Base-by-base conservation (phyloP, 2,329 filamentous ascomycete genomes). In the Monosporascus sp. region DNA sequence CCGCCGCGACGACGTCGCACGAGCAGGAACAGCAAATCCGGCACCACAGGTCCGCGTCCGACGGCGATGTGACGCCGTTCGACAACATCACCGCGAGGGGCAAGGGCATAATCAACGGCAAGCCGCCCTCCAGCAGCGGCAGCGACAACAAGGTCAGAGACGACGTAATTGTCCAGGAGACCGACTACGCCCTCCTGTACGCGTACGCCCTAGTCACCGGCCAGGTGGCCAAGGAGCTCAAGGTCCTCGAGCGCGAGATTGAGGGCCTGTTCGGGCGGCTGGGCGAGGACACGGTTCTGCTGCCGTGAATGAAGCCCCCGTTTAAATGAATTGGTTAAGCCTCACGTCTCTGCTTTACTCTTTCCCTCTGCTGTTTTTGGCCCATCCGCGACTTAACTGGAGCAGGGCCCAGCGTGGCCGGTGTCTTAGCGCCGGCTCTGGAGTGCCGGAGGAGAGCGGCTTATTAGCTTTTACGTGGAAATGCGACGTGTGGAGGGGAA, bases 161-260 rank as follows among this genome's bases (percentile, higher is more conserved):
- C 7, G 18, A 41, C 31, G 67, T 75, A 15, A 64, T 69, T 17
- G 77, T 85, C 1, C 85, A 84, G 58, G 88, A 92, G 68, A 82
- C 84, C 58, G 94, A 99, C 67, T 97, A 94, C 68, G 91, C 93
- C 58, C 74, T 97, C 60, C 72, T 97, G 44, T 99, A 97, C 72
- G 92, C 93, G 18, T 99, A 96, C 73, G 90, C 82, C 3, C 73
- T 88, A 45, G 83, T 88, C 48, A 87, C 85, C 7, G 79, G 82
- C 44, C 84, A 87, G 68, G 78, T 88, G 22, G 82, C 83, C 1
- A 82, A 84, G 51, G 85, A 87, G 69, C 71, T 88, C 45, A 77
- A 78, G 65, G 77, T 77, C 43, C 80, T 86, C 24, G 78, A 82
- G 60, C 74, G 68, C 56, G 84, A 86, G 66, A 77, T 88, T 50